Evolutionary conservation across 805 yeast genomes (phyloP), one percentile per base, ranked within the genome.

Genomic region (Pichia exigua): DNA sequence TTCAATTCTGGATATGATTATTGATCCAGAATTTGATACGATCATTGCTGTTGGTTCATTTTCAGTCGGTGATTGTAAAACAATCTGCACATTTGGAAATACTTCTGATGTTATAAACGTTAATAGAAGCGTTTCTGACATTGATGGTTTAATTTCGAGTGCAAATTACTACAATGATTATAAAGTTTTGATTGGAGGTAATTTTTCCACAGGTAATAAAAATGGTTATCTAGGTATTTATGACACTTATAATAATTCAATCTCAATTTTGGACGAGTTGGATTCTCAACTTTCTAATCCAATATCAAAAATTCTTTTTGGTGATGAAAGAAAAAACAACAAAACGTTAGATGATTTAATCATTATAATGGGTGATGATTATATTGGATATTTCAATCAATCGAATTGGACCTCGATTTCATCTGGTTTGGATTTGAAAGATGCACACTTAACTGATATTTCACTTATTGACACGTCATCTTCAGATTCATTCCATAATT

Each of bases 41-140:
- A 66, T 89, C 27, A 71, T 83, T 30, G 87, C 87, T 13, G 96
- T 86, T 41, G 97, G 97, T 24, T 72, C 76, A 43, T 89, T 87
- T 62, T 75, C 73, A 21, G 48, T 55, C 39, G 48, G 50, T 18
- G 53, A 55, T 6, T 90, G 96, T 66, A 64, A 72, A 2, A 75
- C 79, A 1, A 65, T 91, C 39, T 90, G 97, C 64, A 67, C 83
- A 38, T 87, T 78, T 62, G 52, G 39, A 2, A 83, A 83, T 59
- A 64, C 81, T 54, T 62, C 66, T 4, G 46, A 47, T 4, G 15
- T 13, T 2, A 24, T 56, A 3, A 47, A 39, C 6, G 44, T 54
- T 15, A 70, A 73, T 32, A 69, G 77, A 0, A 68, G 82, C 21
- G 84, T 95, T 87, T 69, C 60, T 53, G 60, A 73, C 8, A 49